Conservation (phyloP, 108 stramenopile genomes). For the Skeletonema costatum region DNA sequence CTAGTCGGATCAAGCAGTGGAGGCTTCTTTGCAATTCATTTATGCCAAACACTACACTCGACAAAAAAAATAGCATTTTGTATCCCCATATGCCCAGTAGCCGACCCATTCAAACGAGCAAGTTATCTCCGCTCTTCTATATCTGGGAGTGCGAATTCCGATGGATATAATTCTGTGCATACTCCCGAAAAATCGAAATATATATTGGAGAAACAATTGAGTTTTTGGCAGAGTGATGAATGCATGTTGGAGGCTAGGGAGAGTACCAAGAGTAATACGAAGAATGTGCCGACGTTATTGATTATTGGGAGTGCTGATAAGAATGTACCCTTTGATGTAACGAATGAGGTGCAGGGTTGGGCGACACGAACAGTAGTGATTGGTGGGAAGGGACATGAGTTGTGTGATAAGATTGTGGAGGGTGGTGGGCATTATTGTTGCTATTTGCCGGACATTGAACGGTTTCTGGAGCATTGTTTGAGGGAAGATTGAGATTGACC, state of each 20-base stretch:
- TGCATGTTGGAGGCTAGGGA: slow-evolving; percentile 34
- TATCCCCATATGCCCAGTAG: slow-evolving; percentile 42
- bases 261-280: slow-evolving; percentile 1
- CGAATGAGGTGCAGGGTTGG: slow-evolving; percentile 31
- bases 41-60: slow-evolving; percentile 2
- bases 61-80: slow-evolving; percentile 15
- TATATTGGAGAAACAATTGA: slow-evolving; percentile 34
- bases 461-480: slow-evolving; percentile 23
- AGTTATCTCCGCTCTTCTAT: slow-evolving; percentile 42
- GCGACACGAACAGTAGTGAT: slow-evolving; percentile 41
- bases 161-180: slow-evolving; percentile 10
- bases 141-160: not conserved
- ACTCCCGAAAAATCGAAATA: slow-evolving; percentile 17
- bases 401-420: slow-evolving; percentile 30
- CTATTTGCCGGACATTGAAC: slow-evolving; percentile 18
- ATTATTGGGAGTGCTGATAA: slow-evolving; percentile 35
- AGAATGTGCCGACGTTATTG: slow-evolving; percentile 33
- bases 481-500: not conserved
- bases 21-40: slow-evolving; percentile 39
- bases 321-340: slow-evolving; percentile 40
- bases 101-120: slow-evolving; percentile 39
- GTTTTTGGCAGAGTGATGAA: slow-evolving; percentile 26
- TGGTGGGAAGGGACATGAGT: slow-evolving; percentile 43
- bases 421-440: slow-evolving; percentile 15
- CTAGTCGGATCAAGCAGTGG: slow-evolving; percentile 42